Evolutionary conservation across 768 basidiomycete genomes (phyloP), one percentile per base, ranked within the genome.

Genomic region (Cyclocybe cylindracea): DNA sequence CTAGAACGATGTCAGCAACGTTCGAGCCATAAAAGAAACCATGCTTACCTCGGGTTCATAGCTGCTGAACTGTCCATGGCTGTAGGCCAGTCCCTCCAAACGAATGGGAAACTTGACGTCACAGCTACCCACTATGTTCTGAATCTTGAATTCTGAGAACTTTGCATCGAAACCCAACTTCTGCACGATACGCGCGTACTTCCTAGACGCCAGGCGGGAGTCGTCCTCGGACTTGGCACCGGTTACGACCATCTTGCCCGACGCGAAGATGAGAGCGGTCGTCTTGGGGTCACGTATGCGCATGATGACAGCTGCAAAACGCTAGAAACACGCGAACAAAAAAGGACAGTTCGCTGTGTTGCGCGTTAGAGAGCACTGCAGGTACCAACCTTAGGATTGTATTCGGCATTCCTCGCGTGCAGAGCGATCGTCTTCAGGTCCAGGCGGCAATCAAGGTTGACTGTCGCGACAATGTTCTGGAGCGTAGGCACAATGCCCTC

Each of bases 231-330:
- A 94, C 80, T 98, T 99, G 43, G 97, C 97, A 67, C 97, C 97
- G 37, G 97, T 98, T 52, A 98, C 96, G 70, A 99, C 97, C 92
- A 99, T 98, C 84, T 98, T 99, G 67, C 97, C 97, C 51, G 94
- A 96, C 33, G 97, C 97, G 71, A 99, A 99, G 72, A 99, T 98
- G 61, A 99, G 85, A 18, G 96, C 97, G 46, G 97, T 99, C 53
- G 97, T 99, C 80, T 99, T 99, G 45, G 97, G 97, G 63, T 98
- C 97, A 61, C 97, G 94, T 66, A 99, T 98, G 72, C 97, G 93
- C 97, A 99, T 99, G 76, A 99, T 98, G 61, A 98, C 97, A 54
- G 97, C 97, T 62, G 96, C 97, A 78, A 99, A 99, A 88, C 97
- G 97, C 97, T 99, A 77, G 50, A 75, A 65, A 68, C 58, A 73